Evolutionary conservation across 768 basidiomycete genomes (phyloP), one percentile per base, ranked within the genome.

Genomic region (Xanthoconium purpureum): DNA sequence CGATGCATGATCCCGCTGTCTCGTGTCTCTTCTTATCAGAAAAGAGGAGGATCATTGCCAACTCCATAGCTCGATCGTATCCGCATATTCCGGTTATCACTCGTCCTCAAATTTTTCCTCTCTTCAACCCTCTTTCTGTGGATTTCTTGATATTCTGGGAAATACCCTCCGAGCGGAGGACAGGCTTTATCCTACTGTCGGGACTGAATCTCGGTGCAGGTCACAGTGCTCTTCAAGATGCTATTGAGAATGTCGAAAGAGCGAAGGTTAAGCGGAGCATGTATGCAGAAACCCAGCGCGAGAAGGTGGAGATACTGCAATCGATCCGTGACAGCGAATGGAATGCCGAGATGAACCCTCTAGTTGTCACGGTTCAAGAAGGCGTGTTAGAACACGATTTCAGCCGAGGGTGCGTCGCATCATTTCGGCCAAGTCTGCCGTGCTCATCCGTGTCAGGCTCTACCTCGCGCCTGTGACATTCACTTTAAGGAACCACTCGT

Each of bases 271-370:
- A 85, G 57, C 81, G 93, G 44, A 91, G 83, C 59, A 92, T 97
- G 82, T 98, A 93, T 66, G 92, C 91, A 20, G 93, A 98, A 75
- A 96, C 94, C 6, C 83, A 81, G 58, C 78, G 88, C 47, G 85
- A 94, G 71, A 84, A 84, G 65, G 69, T 71, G 60, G 83, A 84
- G 49, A 73, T 95, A 33, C 65, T 95, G 50, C 76, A 83, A 48
- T 83, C 85, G 10, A 79, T 97, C 40, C 76, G 83, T 36, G 71
- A 76, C 5, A 87, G 86, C 57, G 84, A 88, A 67, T 88, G 94
- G 84, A 92, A 92, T 59, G 64, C 71, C 14, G 91, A 94, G 71
- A 87, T 83, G 77, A 83, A 94, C 65, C 92, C 94, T 8, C 55
- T 89, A 3, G 76, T 80, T 8, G 74, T 89, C 35, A 71, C 71